Percentiles rank a stretch among this genome's conserved stretches.
Conservation (phyloP, 179 eudicot species). For the Heliamphora pulchella region DNA sequence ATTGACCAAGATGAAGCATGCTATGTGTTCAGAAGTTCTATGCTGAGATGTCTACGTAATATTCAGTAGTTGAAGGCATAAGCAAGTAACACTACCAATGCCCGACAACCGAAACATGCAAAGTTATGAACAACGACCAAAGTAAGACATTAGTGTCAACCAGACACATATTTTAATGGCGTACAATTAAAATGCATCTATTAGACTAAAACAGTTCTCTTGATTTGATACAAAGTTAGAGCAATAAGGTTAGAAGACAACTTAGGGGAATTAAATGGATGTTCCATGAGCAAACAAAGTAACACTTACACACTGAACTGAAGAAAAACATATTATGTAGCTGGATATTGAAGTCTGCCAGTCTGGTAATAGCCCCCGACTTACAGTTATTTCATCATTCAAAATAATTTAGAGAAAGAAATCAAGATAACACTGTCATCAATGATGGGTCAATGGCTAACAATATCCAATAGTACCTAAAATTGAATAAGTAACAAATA, state of each 20-base stretch:
- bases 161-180: not conserved
- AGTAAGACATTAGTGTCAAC: not conserved
- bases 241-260: not conserved
- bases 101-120: not conserved
- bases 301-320: not conserved
- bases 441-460: too few relatives aligned
- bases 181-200: not conserved
- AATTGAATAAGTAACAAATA: too few relatives aligned
- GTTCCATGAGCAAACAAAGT: not conserved
- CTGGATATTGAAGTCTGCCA: not conserved
- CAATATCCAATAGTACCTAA: too few relatives aligned
- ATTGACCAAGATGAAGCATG: conserved; percentile 4
- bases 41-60: not conserved
- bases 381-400: too few relatives aligned
- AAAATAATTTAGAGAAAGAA: too few relatives aligned
- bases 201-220: not conserved
- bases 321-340: not conserved
- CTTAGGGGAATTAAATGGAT: not conserved
- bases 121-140: not conserved
- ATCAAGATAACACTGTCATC: too few relatives aligned
- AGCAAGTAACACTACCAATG: not conserved
- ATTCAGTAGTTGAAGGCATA: not conserved
- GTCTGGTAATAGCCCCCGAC: too few relatives aligned
- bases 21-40: not conserved
- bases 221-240: not conserved